Evolutionary conservation across 2,329 filamentous ascomycete species (phyloP).

Genomic region (Hirsutella rhossiliensis): DNA sequence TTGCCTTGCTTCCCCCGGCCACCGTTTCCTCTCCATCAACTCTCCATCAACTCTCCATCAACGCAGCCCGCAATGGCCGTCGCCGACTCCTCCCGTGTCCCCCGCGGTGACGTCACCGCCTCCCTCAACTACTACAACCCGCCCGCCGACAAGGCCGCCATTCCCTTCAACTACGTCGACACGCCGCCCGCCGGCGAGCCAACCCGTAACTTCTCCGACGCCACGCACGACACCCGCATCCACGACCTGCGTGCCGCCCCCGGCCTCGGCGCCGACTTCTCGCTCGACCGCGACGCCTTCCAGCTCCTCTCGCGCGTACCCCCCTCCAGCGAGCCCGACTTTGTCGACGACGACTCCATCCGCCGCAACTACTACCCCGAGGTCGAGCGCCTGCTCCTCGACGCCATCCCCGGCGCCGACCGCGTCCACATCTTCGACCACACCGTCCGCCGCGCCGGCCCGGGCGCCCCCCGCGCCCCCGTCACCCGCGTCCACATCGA

Average conservation of each 20-base stretch:
- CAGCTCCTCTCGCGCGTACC: constrained; percentile 47
- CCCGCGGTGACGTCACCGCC: constrained; percentile 49
- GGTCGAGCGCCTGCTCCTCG: constrained; percentile 58
- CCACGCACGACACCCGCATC: constrained; percentile 42
- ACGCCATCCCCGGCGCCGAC: constrained; percentile 52
- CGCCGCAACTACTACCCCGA: constrained; percentile 71
- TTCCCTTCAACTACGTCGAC: constrained; percentile 58
- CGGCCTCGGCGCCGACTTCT: constrained; percentile 52
- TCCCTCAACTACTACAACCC: constrained; percentile 53
- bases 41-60: too few relatives aligned
- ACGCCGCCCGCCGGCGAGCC: constrained; percentile 46
- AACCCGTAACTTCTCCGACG: constrained; percentile 50
- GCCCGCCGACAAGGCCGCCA: constrained; percentile 42
- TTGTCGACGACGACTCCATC: constrained; percentile 59
- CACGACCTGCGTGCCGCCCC: constrained; percentile 51
- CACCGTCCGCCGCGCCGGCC: constrained; percentile 60
- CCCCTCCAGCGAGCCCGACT: constrained; percentile 37
- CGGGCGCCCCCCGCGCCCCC: constrained; percentile 50
- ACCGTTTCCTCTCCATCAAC: too few relatives aligned
- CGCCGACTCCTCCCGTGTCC: constrained; percentile 28
- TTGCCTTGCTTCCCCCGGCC: too few relatives aligned
- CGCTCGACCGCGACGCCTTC: constrained; percentile 66
- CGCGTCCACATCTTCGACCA: constrained; percentile 74
- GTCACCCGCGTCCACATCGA: constrained; percentile 72
- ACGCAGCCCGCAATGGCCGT: constrained; percentile 17